A percentile compares a stretch with the other conserved stretches of the same genome.
Evolutionary conservation across 495 filamentous ascomycete species (phyloP).

Genomic region (Penicillium paradoxum): DNA sequence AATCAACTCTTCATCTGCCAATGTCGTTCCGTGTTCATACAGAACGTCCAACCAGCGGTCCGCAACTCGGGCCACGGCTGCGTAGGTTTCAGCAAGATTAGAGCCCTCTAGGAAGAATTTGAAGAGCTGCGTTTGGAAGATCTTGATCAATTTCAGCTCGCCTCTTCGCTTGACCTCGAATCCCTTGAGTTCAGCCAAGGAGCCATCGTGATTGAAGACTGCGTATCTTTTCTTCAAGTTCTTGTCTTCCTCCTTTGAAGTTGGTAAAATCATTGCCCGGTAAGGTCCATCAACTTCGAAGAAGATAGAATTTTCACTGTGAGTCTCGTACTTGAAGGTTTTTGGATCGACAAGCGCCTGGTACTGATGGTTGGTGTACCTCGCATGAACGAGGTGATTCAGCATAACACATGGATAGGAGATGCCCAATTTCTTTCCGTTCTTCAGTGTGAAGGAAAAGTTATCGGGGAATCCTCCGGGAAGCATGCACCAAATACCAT

Average conservation of each 20-base stretch:
- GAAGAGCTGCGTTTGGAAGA: constrained; percentile 98
- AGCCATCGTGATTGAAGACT: constrained; percentile 97
- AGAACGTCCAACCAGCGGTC: constrained; percentile 95
- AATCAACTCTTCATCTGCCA: constrained; percentile 95
- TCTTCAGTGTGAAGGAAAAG: constrained; percentile 87
- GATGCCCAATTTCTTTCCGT: constrained; percentile 90
- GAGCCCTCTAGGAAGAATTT: constrained; percentile 95
- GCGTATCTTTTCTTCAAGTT: constrained; percentile 99
- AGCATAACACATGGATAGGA: constrained; percentile 99
- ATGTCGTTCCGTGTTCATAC: constrained; percentile 73
- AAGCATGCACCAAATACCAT: constrained; percentile 99
- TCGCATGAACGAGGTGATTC: constrained; percentile 92
- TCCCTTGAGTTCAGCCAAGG: constrained; percentile 92
- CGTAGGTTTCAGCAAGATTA: constrained; percentile 84
- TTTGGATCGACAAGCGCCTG: constrained; percentile 76
- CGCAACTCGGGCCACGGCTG: constrained; percentile 87
- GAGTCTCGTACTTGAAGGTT: constrained; percentile 85
- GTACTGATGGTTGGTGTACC: constrained; percentile 97
- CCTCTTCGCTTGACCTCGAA: constrained; percentile 98
- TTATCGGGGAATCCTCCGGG: constrained; percentile 97
- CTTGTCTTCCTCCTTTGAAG: constrained; percentile 97
- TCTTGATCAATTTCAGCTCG: constrained; percentile 99
- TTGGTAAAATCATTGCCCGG: constrained; percentile 93
- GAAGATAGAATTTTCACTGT: constrained; percentile 98
- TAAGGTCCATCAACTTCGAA: constrained; percentile 99